Evolutionary conservation across 768 basidiomycete species (phyloP), one percentile per base, ranked within the genome.

Genomic region (Boletus vinaceobasis): DNA sequence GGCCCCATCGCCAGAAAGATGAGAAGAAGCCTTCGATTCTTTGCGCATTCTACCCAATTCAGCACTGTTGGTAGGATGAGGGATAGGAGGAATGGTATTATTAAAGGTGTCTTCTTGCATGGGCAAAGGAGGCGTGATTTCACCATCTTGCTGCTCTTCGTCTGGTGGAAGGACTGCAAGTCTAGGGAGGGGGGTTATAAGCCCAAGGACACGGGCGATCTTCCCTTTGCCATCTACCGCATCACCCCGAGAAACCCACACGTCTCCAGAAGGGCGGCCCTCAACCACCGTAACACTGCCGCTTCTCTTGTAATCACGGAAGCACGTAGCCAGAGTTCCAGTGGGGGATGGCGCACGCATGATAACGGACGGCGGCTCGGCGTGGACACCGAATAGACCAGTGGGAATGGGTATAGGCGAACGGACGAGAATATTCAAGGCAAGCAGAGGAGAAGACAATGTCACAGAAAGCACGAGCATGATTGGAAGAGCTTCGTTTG

Each of bases 241-340:
- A 56, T 88, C 82, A n/a, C 87, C 86, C 50, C 85, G 85, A 13
- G 80, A 67, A 59, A 89, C 69, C 88, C 88, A 88, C 29, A 89
- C 82, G 60, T 89, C 87, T 26, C 85, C 85, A 60, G 85, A 87
- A 44, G 85, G 83, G 32, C 85, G 80, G 29, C 81, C 82, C 67
- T 88, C 85, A 21, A 88, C 82, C 38, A 87, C 81, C 19, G 85
- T 87, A 48, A 73, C 59, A 56, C 80, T 83, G 44, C 77, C 81
- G 67, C 84, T 85, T 51, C 81, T 80, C 66, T 85, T 87, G 68
- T 82, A 84, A 49, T 83, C 79, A 19, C 59, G 29, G 43, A 43
- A 31, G 39, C 56, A 59, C 6, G 46, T 49, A 23, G 58, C 57
- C 23, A 69, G 48, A 2, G 74, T 74, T 44, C 73, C 75, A 26